phyloP scores from a whole-genome alignment of 73 alveolate genomes.

The Paramecium bursaria region DNA sequence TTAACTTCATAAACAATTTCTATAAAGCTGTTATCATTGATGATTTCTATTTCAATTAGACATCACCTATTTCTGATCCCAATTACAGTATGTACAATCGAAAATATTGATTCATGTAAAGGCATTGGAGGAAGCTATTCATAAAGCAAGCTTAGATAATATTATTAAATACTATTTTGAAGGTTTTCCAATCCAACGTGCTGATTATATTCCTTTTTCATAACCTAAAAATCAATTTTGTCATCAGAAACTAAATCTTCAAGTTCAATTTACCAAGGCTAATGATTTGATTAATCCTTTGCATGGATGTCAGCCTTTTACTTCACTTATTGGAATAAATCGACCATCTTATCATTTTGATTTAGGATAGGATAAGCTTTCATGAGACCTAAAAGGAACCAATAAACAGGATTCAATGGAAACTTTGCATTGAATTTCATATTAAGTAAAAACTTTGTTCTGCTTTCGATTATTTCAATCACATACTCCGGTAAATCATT shows the following conservation, averaged over 20 bases:
- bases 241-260: too few relatives aligned
- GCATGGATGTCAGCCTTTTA: too few relatives aligned
- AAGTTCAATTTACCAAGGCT: too few relatives aligned
- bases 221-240: too few relatives aligned
- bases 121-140: slow-evolving; percentile 4
- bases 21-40: neutral
- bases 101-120: slow-evolving; percentile 19
- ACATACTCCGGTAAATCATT: neutral
- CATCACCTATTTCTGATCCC: too few relatives aligned
- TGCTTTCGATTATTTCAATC: neutral
- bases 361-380: neutral
- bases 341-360: neutral
- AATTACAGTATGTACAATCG: neutral
- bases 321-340: neutral
- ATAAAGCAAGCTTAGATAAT: too few relatives aligned
- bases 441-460: neutral
- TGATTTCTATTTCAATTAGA: neutral
- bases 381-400: neutral
- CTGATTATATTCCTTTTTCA: too few relatives aligned
- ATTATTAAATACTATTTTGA: too few relatives aligned
- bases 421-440: neutral
- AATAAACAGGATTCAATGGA: neutral
- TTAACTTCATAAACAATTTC: slow-evolving; percentile 15
- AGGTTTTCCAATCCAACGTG: too few relatives aligned
- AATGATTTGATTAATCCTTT: too few relatives aligned